Evolutionary conservation across 1,284 basidiomycete species (phyloP), one percentile per base, ranked within the genome.

Genomic region (Taiwanofungus camphoratus): DNA sequence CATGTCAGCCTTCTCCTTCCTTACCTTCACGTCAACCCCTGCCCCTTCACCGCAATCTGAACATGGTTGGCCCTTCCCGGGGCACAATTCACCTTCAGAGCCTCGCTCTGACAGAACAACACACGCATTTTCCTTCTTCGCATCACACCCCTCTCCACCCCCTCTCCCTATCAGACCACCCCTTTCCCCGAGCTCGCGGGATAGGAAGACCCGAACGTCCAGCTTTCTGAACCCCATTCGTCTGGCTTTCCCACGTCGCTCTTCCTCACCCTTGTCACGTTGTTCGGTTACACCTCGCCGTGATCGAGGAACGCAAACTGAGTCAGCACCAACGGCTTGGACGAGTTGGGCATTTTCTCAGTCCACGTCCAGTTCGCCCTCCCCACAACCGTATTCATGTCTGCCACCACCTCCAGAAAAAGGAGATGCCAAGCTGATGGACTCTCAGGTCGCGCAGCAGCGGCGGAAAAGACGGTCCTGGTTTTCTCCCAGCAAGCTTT

Each of bases 401-500:
- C 38, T 57, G 23, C 48, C 56, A 34, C 53, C 54, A 23, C 22
- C 42, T n/a, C 16, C 49, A 35, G 51, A 51, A 51, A 44, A 50
- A 55, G 46, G 48, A 32, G 36, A 44, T 42, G 34, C 42, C 49
- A 41, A 48, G 46, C 41, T 56, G 36, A 53, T 50, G 46, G 53
- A 54, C 48, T 45, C 51, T 37, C 58, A 49, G 51, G 57, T 61
- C 33, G 61, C 59, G 27, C 66, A 64, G 55, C 63, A 67, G 31
- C 65, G 65, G 51, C 62, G 67, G 48, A 64, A 71, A 39, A 60
- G 71, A 59, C 72, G 74, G 47, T 67, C 73, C 55, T 80, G 77
- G 77, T 76, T 79, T 58, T 74, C 74, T 48, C 71, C 76, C 19
- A 67, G 68, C 50, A 73, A 70, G 63, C 56, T 80, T 49, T 76